Conservation (phyloP, 129 eudicot genomes). For the Escallonia herrerae region DNA sequence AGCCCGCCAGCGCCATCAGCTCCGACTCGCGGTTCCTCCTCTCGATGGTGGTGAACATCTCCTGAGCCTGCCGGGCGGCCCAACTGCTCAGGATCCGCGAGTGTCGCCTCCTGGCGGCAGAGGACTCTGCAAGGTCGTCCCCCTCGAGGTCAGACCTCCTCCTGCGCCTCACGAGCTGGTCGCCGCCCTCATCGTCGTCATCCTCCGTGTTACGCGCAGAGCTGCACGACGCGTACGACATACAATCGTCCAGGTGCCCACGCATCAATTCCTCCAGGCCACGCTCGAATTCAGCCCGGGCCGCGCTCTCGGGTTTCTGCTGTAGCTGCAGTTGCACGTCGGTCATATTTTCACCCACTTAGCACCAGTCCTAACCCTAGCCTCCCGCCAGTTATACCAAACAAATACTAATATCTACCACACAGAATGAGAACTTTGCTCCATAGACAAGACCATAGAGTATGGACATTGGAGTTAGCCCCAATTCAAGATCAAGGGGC, state of each 20-base stretch:
- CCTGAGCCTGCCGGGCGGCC: conserved; percentile 97
- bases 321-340: conserved; percentile 64
- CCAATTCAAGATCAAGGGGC: not conserved
- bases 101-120: conserved; percentile 90
- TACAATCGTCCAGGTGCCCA: conserved; percentile 86
- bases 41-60: conserved; percentile 94
- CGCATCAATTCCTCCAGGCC: conserved; percentile 89
- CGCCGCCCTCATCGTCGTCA: conserved; percentile 79
- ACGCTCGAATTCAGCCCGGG: conserved; percentile 60
- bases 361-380: conserved; percentile 15
- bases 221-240: conserved; percentile 89
- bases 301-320: conserved; percentile 73
- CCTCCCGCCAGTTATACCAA: conserved; percentile 13
- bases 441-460: conserved; percentile 5
- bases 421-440: conserved; percentile 8
- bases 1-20: conserved; percentile 92
- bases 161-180: conserved; percentile 81
- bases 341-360: conserved; percentile 44
- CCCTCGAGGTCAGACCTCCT: conserved; percentile 96
- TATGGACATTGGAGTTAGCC: conserved; percentile 9
- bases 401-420: conserved; percentile 16
- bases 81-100: conserved; percentile 79
- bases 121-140: conserved; percentile 92
- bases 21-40: conserved; percentile 93
- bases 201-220: conserved; percentile 66